These are phyloP conservation scores for Naganishia antarctica DNA, from an alignment of 768 basidiomycete species.

Conservation along the genomic window DNA sequence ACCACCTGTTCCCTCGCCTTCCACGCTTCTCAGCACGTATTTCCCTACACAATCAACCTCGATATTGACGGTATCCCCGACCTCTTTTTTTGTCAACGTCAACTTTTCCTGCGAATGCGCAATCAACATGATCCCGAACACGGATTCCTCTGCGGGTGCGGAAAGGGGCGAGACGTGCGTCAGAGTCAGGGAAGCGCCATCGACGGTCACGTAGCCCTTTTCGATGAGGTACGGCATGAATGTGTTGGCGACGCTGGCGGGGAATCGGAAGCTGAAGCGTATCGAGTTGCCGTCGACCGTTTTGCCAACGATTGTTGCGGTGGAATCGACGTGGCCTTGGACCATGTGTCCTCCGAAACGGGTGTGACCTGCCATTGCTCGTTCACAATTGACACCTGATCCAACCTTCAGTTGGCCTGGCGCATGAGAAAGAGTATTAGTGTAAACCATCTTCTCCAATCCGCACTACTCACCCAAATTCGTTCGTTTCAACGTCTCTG, in stretches of 20 bases:
- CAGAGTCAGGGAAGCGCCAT: constrained; percentile 88
- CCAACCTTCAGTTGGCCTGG: constrained; percentile 22
- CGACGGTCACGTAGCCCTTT: constrained; percentile 91
- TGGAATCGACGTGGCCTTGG: constrained; percentile 92
- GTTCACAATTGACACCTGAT: constrained; percentile 75
- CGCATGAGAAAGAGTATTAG: neutral
- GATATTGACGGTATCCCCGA: constrained; percentile 82
- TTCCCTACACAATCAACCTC: constrained; percentile 58
- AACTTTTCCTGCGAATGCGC: constrained; percentile 86
- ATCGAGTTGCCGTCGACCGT: constrained; percentile 79
- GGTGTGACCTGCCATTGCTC: constrained; percentile 85
- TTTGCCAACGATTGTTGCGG: constrained; percentile 66
- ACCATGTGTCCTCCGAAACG: constrained; percentile 97
- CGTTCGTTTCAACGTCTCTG: constrained; percentile 86
- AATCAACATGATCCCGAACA: constrained; percentile 90
- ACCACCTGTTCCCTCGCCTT: constrained; percentile 29
- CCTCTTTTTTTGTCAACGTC: constrained; percentile 65
- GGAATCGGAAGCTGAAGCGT: constrained; percentile 72
- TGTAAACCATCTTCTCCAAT: neutral
- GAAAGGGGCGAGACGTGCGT: constrained; percentile 62
- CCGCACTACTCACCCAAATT: constrained; percentile 66
- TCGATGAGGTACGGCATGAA: constrained; percentile 77
- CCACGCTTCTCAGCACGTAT: constrained; percentile 41
- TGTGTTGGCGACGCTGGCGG: constrained; percentile 56
- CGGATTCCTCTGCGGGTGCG: constrained; percentile 47